A percentile compares a stretch with the other conserved stretches of the same genome.
Conservation (phyloP, 345 rosid species). For the Brassica napus region Da-Ae NC_063448.1:24799501-24800000, state of each 20-base stretch:
- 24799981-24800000: too few species aligned
- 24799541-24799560: conserved; percentile 21
- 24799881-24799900: too few species aligned
- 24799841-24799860: too few species aligned
- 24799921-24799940: too few species aligned
- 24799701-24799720: background rate
- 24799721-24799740: background rate
- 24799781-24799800: background rate
- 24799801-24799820: too few species aligned
- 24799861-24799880: too few species aligned
- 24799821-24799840: too few species aligned
- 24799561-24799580: conserved; percentile 21
- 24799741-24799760: background rate
- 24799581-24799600: background rate
- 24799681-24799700: conserved; percentile 1
- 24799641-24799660: background rate
- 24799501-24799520: conserved; percentile 24
- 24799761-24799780: background rate
- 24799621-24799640: background rate
- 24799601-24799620: background rate
- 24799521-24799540: background rate
- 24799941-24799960: too few species aligned
- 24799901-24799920: too few species aligned
- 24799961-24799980: too few species aligned
- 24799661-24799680: conserved; percentile 20